A percentile compares a stretch with the other conserved stretches of the same genome.
Conservation (phyloP, 2,329 filamentous ascomycete species). For the Apiospora kogelbergensis region DNA sequence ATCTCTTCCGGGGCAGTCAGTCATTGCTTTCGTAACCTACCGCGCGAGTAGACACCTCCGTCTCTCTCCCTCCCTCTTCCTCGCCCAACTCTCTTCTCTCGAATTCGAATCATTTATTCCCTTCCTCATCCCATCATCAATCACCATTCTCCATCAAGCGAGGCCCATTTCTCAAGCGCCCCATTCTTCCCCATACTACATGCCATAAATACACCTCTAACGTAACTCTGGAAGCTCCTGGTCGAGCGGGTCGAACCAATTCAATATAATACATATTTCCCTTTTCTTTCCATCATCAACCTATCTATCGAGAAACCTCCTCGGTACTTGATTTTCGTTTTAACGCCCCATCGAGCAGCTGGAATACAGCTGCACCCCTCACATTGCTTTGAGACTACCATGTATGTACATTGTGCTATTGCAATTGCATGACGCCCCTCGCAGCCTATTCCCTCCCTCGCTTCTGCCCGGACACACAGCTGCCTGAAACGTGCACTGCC, state of each 20-base stretch:
- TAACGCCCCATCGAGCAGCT: background rate
- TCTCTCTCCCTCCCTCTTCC: background rate
- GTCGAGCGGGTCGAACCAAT: constrained; percentile 1
- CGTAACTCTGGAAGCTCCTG: background rate
- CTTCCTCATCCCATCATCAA: background rate
- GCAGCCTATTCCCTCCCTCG: constrained; percentile 1
- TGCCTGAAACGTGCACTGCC: constrained; percentile 9
- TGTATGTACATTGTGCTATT: background rate
- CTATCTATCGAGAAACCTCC: background rate
- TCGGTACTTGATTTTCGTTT: background rate
- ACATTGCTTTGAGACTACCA: background rate
- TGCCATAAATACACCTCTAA: constrained; percentile 3
- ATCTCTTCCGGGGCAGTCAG: background rate
- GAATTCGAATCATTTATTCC: background rate
- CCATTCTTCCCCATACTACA: constrained; percentile 3
- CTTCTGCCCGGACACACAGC: background rate
- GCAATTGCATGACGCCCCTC: background rate
- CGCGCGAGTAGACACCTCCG: background rate
- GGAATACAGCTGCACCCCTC: background rate
- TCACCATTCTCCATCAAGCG: background rate
- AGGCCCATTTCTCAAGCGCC: background rate
- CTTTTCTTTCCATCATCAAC: background rate
- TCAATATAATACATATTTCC: background rate
- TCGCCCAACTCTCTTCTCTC: background rate
- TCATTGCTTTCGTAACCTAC: background rate